Conservation (phyloP, 2,329 filamentous ascomycete species). For the Fusarium sp. region DNA sequence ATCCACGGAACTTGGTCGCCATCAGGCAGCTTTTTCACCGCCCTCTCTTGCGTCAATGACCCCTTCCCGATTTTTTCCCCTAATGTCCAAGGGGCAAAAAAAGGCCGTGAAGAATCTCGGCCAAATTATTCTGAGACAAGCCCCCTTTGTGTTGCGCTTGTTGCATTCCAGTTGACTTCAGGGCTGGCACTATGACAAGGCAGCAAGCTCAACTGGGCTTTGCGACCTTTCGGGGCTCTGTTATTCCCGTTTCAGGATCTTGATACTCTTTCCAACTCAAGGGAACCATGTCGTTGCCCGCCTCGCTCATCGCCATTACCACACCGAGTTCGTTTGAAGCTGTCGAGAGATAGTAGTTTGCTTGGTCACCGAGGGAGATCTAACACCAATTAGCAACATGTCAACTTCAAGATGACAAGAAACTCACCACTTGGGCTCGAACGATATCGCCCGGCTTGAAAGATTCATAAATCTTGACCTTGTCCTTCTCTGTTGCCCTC, state of each 20-base stretch:
- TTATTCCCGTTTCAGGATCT: slow-evolving; percentile 81
- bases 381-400: slow-evolving; percentile 45
- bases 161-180: slow-evolving; percentile 35
- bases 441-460: slow-evolving; percentile 96
- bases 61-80: not conserved
- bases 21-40: not conserved
- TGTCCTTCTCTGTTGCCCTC: slow-evolving; percentile 94
- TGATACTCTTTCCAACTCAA: slow-evolving; percentile 96
- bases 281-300: slow-evolving; percentile 90
- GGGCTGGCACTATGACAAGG: slow-evolving; percentile 15
- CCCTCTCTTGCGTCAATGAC: not conserved
- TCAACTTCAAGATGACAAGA: not conserved
- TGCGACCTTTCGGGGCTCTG: slow-evolving; percentile 90
- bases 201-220: slow-evolving; percentile 78
- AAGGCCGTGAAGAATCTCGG: slow-evolving; percentile 1
- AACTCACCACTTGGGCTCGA: slow-evolving; percentile 79
- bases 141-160: slow-evolving; percentile 11
- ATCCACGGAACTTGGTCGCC: slow-evolving; percentile 17
- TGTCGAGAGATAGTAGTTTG: slow-evolving; percentile 95
- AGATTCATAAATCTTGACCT: slow-evolving; percentile 88
- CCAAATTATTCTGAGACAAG: slow-evolving; percentile 29
- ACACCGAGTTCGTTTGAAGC: slow-evolving; percentile 92
- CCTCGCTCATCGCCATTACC: slow-evolving; percentile 90
- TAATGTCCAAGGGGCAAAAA: not conserved
- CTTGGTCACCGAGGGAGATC: slow-evolving; percentile 93